A percentile compares a stretch with the other conserved stretches of the same genome.
Evolutionary conservation across 192 early-diverging fungal species (phyloP).

Genomic region (Coemansia sp.): DNA sequence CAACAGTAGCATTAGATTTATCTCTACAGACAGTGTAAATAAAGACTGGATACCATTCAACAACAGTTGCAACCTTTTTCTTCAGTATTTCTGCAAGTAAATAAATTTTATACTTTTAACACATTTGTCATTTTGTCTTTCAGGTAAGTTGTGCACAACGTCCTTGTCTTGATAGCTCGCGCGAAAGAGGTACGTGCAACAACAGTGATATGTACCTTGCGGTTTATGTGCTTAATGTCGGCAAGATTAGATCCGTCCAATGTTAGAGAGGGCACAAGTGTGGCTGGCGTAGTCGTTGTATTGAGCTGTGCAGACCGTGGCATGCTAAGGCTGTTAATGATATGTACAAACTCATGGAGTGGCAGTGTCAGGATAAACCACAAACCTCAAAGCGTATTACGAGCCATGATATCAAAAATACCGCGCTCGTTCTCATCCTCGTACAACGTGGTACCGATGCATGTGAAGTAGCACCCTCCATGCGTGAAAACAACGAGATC

Average conservation of each 20-base stretch:
- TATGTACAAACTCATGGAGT: background rate
- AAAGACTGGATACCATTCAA: too few species aligned
- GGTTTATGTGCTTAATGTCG: background rate
- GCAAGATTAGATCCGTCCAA: background rate
- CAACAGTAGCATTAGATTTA: too few species aligned
- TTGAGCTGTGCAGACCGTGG: background rate
- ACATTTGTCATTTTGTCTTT: too few species aligned
- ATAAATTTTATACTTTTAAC: too few species aligned
- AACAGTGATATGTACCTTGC: background rate
- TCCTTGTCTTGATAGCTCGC: background rate
- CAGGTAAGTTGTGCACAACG: background rate
- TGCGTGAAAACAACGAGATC: slow-evolving; percentile 22
- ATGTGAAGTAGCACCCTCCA: background rate
- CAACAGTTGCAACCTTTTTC: too few species aligned
- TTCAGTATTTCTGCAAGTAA: too few species aligned
- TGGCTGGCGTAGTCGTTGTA: background rate
- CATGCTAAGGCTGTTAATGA: background rate
- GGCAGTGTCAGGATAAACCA: slow-evolving; percentile 6
- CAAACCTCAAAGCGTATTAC: background rate
- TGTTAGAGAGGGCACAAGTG: background rate
- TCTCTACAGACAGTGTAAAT: too few species aligned
- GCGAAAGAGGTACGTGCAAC: background rate
- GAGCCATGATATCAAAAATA: background rate
- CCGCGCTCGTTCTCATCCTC: background rate
- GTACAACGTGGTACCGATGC: slow-evolving; percentile 8